Evolutionary conservation across 352 stramenopile genomes (phyloP).

Genomic region (Aphanomyces cochlioides): DNA sequence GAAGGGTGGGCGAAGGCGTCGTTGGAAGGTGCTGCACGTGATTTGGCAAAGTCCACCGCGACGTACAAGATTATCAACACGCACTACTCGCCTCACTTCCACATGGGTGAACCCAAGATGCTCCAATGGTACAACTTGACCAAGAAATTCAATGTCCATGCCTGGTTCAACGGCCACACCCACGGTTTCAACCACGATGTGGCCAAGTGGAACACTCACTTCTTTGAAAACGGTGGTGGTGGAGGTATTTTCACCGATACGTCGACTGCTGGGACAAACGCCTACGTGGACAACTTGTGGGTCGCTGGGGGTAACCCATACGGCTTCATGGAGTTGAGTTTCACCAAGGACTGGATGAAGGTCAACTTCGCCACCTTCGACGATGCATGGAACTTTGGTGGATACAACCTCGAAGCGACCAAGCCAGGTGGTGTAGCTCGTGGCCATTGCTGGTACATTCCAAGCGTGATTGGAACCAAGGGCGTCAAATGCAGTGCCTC

Average conservation of each 20-base stretch:
- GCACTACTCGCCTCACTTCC: slow-evolving; percentile 85
- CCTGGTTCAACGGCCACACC: slow-evolving; percentile 81
- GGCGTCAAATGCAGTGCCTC: slow-evolving; percentile 22
- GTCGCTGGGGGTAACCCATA: slow-evolving; percentile 54
- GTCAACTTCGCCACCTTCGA: slow-evolving; percentile 70
- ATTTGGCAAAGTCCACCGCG: slow-evolving; percentile 60
- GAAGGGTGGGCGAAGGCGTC: slow-evolving; percentile 78
- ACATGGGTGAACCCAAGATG: slow-evolving; percentile 85
- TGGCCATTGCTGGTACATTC: slow-evolving; percentile 69
- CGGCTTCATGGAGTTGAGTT: slow-evolving; percentile 69
- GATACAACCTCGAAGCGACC: slow-evolving; percentile 36
- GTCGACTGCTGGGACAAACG: slow-evolving; percentile 32
- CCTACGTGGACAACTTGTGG: slow-evolving; percentile 36
- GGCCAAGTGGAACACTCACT: slow-evolving; percentile 76
- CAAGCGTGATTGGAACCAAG: slow-evolving; percentile 11
- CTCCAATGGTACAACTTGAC: slow-evolving; percentile 81
- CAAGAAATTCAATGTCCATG: slow-evolving; percentile 62
- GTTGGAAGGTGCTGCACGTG: slow-evolving; percentile 55
- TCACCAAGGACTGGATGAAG: slow-evolving; percentile 50
- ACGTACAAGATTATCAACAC: slow-evolving; percentile 87
- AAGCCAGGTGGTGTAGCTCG: slow-evolving; percentile 47
- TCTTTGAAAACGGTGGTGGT: slow-evolving; percentile 80
- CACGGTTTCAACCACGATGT: slow-evolving; percentile 87
- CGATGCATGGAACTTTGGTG: slow-evolving; percentile 53
- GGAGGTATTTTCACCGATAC: slow-evolving; percentile 79